Percentiles rank a stretch among this genome's conserved stretches.
Evolutionary conservation across 208 protist genomes (phyloP).

Genomic region (Crithidia brevicula): DNA sequence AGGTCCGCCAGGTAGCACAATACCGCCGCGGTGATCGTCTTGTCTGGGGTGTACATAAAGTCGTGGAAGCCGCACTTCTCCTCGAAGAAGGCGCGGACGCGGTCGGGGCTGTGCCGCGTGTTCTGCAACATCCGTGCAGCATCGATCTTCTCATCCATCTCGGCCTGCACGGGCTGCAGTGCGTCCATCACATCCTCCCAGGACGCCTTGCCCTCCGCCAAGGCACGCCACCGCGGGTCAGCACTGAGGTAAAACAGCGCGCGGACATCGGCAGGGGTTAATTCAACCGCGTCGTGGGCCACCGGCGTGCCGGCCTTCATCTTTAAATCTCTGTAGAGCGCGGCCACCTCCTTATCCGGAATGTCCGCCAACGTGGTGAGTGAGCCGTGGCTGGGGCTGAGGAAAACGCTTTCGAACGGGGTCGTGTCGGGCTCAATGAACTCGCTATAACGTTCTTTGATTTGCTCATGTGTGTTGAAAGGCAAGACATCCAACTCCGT

Average conservation of each 20-base stretch:
- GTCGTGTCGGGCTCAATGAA: constrained; percentile 83
- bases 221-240: constrained; percentile 37
- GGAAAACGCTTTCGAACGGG: constrained; percentile 72
- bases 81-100: constrained; percentile 83
- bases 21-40: constrained; percentile 82
- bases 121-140: constrained; percentile 81
- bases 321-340: constrained; percentile 64
- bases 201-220: constrained; percentile 36
- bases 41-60: constrained; percentile 90
- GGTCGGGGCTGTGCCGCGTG: constrained; percentile 71
- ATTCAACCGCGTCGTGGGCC: constrained; percentile 35
- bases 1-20: constrained; percentile 81
- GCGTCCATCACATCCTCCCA: constrained; percentile 72
- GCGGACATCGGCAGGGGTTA: constrained; percentile 72
- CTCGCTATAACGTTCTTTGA: constrained; percentile 81
- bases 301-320: constrained; percentile 49
- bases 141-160: constrained; percentile 80
- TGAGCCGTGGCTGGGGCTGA: constrained; percentile 63
- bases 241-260: constrained; percentile 80
- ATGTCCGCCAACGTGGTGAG: constrained; percentile 75
- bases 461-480: constrained; percentile 91
- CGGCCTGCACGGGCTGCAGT: constrained; percentile 48
- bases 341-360: constrained; percentile 46
- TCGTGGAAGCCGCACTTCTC: constrained; percentile 92
- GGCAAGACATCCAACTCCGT: constrained; percentile 87